Conservation (phyloP, 345 rosid species). For the Citrus reticulata region DNA sequence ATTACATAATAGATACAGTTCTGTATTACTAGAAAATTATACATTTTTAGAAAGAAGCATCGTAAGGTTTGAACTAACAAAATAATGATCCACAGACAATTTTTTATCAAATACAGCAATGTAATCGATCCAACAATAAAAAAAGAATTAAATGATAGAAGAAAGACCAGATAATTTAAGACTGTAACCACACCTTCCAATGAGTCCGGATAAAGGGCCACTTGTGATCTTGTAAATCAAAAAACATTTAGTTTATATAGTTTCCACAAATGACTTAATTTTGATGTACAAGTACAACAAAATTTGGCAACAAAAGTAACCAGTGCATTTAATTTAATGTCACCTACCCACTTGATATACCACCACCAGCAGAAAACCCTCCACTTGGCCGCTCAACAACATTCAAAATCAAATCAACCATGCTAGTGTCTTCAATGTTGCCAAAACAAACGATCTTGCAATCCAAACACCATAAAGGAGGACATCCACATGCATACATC, state of each 20-base stretch:
- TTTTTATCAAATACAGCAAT: background rate
- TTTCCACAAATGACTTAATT: background rate
- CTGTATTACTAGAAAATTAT: background rate
- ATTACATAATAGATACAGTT: background rate
- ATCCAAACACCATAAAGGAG: background rate
- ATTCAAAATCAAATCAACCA: slow-evolving; percentile 91
- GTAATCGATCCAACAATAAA: background rate
- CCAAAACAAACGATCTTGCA: slow-evolving; percentile 1
- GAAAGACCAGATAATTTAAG: background rate
- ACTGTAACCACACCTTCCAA: slow-evolving; percentile 64
- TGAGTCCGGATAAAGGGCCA: slow-evolving; percentile 88
- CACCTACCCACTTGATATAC: slow-evolving; percentile 89
- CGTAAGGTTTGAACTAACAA: background rate
- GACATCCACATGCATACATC: slow-evolving; percentile 29
- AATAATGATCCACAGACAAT: background rate
- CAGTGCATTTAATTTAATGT: slow-evolving; percentile 1
- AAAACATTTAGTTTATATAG: slow-evolving; percentile 4
- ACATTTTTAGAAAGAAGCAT: too few species aligned
- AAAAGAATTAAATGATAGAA: background rate
- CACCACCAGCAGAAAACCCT: slow-evolving; percentile 95
- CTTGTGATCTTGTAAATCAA: slow-evolving; percentile 71
- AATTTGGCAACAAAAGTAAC: background rate
- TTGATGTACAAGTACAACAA: background rate
- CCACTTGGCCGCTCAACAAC: slow-evolving; percentile 97
- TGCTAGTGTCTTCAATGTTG: slow-evolving; percentile 53